Evolutionary conservation across 495 filamentous ascomycete genomes (phyloP), one percentile per base, ranked within the genome.

Genomic region (Aspergillus hancockii): DNA sequence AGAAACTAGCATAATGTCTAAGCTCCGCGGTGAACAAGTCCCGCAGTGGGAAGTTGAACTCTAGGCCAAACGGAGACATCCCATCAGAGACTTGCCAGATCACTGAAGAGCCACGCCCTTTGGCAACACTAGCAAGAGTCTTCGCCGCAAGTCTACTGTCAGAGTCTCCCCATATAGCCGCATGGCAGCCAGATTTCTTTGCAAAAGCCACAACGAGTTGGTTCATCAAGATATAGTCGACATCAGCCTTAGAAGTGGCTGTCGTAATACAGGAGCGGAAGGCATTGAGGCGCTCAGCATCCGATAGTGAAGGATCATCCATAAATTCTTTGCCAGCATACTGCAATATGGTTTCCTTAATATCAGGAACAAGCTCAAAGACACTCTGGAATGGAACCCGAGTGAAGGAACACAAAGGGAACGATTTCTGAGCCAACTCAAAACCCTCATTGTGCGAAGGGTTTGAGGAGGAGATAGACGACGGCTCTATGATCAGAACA

Each of bases 61-160:
- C 73, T 54, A 83, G 66, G 36, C 81, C 88, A 71, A 74, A 87
- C 9, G 76, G 85, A 45, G 79, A 88, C 60, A 68, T 68, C 4
- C 90, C 90, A 69, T 98, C 94, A 13, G 85, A 83, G 8, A 91
- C 81, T 64, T 88, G 84, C 88, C 88, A 92, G 0, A 92, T 92
- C 40, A 98, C 66, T 13, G 88, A 82, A 58, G 88, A 89, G 0
- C 93, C 94, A 4, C 94, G 81, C 0, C 94, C 94, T 73, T 97
- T 97, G 7, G 95, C 92, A 4, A 92, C 90, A 69, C 92, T 90
- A 1, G 90, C 79, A 3, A 98, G 85, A 4, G 91, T 90, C 62
- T 89, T 89, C 63, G 93, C 90, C 4, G 94, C 93, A 22, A 98
- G 82, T 12, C 88, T 82, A 8, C 91, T 97, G 10, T 95, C 95